Evolutionary conservation across 176 grass and related monocot genomes (phyloP), one percentile per base, ranked within the genome.

Genomic region (Oryza glaberrima): DNA sequence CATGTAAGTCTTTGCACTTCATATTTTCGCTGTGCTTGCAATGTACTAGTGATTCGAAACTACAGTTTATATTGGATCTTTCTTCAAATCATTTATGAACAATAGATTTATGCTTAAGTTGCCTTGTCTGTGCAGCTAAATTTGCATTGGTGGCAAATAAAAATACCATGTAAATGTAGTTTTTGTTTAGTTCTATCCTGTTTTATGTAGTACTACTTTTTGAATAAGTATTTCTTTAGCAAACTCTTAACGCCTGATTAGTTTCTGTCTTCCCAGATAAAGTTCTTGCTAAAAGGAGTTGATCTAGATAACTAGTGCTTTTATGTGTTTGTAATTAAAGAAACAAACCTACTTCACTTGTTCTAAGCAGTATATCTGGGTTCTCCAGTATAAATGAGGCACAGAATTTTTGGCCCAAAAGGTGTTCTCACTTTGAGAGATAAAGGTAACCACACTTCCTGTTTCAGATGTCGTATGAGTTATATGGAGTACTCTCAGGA

Each of bases 391-490:
- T 23, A 63, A 63, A 23, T 16, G 58, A 63, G 3, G 6, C n/a
- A 63, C n/a, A 23, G 1, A 0, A 4, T 63, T 22, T 22, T 81
- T 72, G 19, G 49, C 19, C 20, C 14, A 73, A 11, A 73, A 38
- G 46, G 77, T 79, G 45, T 77, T 41, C 34, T 69, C 52, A 77
- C 32, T 40, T 51, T 83, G 22, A 7, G 23, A 83, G 2, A 36
- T 9, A 85, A 75, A 63, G 5, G 16, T 61, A 73, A 41, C 69
- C 61, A 40, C 16, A 73, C 19, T 71, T 94, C n/a, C 79, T 91
- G 16, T 90, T 88, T 93, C 89, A 95, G 95, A 98, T 98, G 96
- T 94, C 93, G 79, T 95, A 94, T 87, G 96, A 98, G 86, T 79
- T 98, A 82, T 95, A 95, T 90, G 96, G 96, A 78, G 85, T 95